phyloP scores from a whole-genome alignment of 1,139 yeast species.

The Taphrina betulina region DNA sequence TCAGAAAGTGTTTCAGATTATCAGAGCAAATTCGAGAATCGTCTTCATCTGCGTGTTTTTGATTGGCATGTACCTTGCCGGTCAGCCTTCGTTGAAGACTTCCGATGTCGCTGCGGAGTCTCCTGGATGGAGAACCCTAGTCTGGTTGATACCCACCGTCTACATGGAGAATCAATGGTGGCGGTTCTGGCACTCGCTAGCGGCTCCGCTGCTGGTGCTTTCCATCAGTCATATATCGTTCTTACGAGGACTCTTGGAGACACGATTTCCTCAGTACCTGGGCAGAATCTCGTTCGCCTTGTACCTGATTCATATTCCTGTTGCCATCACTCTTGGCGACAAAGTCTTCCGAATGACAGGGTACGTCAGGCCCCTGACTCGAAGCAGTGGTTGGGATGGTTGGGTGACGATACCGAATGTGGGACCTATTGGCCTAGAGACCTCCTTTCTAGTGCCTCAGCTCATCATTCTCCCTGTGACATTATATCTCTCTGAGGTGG shows the following conservation, averaged over 20 bases:
- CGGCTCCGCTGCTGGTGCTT: constrained; percentile 9
- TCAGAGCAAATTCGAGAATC: too few relatives aligned
- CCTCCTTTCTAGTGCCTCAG: constrained; percentile 11
- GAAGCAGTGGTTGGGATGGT: neutral
- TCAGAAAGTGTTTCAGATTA: neutral
- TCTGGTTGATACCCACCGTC: neutral
- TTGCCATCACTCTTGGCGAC: constrained; percentile 21
- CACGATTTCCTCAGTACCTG: constrained; percentile 14
- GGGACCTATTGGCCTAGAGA: constrained; percentile 13
- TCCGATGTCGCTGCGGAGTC: neutral
- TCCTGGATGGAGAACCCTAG: neutral
- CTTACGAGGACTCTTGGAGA: constrained; percentile 3
- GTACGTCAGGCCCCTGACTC: constrained; percentile 10
- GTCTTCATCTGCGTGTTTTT: neutral
- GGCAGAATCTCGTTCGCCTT: constrained; percentile 23
- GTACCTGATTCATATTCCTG: constrained; percentile 22
- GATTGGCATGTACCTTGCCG: constrained; percentile 19
- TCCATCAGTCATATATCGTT: neutral
- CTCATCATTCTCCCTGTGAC: constrained; percentile 4
- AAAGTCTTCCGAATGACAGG: constrained; percentile 2
- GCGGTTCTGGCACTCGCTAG: constrained; percentile 8
- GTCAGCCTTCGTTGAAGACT: constrained; percentile 8
- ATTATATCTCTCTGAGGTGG: constrained; percentile 1
- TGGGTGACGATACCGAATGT: neutral
- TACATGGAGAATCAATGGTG: constrained; percentile 8